Base-by-base conservation (phyloP, 768 basidiomycete species). In the Psilocybe sp. region DNA sequence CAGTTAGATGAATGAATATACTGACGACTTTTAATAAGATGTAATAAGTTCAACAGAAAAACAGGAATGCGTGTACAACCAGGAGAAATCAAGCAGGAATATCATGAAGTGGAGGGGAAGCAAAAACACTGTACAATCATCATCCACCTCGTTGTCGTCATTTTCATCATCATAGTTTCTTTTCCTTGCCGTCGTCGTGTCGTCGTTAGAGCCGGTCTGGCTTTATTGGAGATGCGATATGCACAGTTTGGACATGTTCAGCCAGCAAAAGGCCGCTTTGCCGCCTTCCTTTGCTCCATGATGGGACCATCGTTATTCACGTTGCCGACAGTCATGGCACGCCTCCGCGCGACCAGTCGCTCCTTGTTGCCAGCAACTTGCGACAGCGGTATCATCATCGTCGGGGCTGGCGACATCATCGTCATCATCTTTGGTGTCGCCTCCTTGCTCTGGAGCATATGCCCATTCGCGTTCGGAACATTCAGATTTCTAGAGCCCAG, bases 371-470 rank as follows among this genome's bases (percentile, higher is more conserved):
- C 51, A 31, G 40, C 52, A 10, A 54, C 52, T 19, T 51, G 52
- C 12, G 54, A 49, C 8, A 58, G 48, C 3, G 59, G 56, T 52
- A 52, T 47, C 55, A 58, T 42, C 31, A 52, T n/a, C 13, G 43
- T 45, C 3, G 23, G 23, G 23, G 23, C 23, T 28, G 23, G 23
- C 23, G 23, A 28, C 23, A 28, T 28, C 38, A 42, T 40, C 11
- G 32, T 28, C 16, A 40, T 23, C 14, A 39, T 31, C 14, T 18
- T 38, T 20, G 55, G 51, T 4, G 39, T 48, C 28, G 46, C 55
- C n/a, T 48, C 50, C 50, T 59, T 61, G 6, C 57, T 52, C 14
- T 59, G 57, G 36, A 58, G 43, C 46, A 55, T 59, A 18, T 42
- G 5, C 32, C 47, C 31, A 32, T 18, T 15, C n/a, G 33, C 36